Base-by-base conservation (phyloP, 73 alveolate genomes). In the Paramecium sonneborni region DNA sequence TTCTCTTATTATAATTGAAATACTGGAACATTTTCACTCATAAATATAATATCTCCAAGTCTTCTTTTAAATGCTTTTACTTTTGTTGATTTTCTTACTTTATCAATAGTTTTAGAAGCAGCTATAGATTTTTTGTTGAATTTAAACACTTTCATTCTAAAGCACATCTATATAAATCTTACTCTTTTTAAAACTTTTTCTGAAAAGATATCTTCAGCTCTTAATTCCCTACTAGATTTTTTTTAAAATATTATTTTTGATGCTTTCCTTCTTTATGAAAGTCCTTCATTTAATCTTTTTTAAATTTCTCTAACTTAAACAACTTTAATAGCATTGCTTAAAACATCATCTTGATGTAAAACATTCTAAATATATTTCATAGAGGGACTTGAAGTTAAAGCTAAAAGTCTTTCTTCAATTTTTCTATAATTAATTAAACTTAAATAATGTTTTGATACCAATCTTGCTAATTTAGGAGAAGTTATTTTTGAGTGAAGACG, bases 251-350 rank as follows among this genome's bases (percentile, higher is more conserved):
- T 79, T 0, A 39, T 39, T 79, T 23, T 74, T 28, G 87, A 39
- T 15, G 69, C 62, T 12, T 79, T 79, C 23, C 90, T 79, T 43
- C 90, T 38, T 12, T 21, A 24, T 43, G 55, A 26, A 37, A 79
- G 41, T n/a, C 90, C 90, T 44, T 79, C 90, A 79, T 79, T 79
- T 24, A 79, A 46, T 79, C 74, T 79, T 43, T 24, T 79, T 79
- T 79, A 21, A 14, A 79, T 79, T 79, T 79, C 90, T 37, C 58
- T 11, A 18, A 74, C 58, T 74, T 74, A 37, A 20, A 21, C 87
- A 3, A 37, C 56, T 14, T 35, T 37, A 11, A 74, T 74, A 1
- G 87, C 87, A 37, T 74, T 34, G 26, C 58, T 74, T 24, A 74
- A 37, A 12, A 62, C 84, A 62, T 62, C 84, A 26, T 62, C 84